These are phyloP conservation scores for Cryoendolithus antarcticus DNA, from an alignment of 2,329 filamentous ascomycete genomes.

Conservation along the genomic window DNA sequence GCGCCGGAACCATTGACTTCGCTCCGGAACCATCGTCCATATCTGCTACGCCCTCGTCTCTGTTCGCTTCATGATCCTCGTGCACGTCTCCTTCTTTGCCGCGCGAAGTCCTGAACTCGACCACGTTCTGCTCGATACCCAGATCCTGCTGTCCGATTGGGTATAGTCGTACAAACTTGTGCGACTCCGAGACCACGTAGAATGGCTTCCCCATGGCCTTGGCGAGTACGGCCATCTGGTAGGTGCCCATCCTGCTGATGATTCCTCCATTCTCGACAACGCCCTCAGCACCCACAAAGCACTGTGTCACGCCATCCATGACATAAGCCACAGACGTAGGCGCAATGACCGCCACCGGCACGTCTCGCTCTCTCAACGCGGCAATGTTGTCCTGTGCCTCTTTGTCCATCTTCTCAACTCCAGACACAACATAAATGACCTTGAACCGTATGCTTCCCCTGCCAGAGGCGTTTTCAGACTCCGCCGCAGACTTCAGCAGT, in stretches of 20 bases:
- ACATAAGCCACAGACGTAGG: slow-evolving; percentile 68
- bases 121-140: slow-evolving; percentile 64
- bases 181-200: slow-evolving; percentile 86
- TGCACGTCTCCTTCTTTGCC: slow-evolving; percentile 9
- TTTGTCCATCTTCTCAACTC: slow-evolving; percentile 24
- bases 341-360: slow-evolving; percentile 72
- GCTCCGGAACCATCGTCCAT: slow-evolving; percentile 11
- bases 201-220: slow-evolving; percentile 62
- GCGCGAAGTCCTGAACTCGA: slow-evolving; percentile 54
- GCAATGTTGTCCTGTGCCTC: slow-evolving; percentile 62
- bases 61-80: slow-evolving; percentile 2
- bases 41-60: slow-evolving; percentile 18
- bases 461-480: slow-evolving; percentile 38
- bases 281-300: slow-evolving; percentile 61
- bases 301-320: slow-evolving; percentile 61
- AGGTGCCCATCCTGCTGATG: slow-evolving; percentile 74
- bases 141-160: slow-evolving; percentile 72
- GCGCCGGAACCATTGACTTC: slow-evolving; percentile 4
- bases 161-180: slow-evolving; percentile 89
- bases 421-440: slow-evolving; percentile 56
- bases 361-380: slow-evolving; percentile 57
- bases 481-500: slow-evolving; percentile 61
- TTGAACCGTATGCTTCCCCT: slow-evolving; percentile 57
- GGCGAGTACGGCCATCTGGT: slow-evolving; percentile 75
- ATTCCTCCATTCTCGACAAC: slow-evolving; percentile 91